Percentiles rank a stretch among this genome's conserved stretches.
phyloP scores from a whole-genome alignment of 2,329 filamentous ascomycete genomes.

The Arthrobotrys musiformis region DNA sequence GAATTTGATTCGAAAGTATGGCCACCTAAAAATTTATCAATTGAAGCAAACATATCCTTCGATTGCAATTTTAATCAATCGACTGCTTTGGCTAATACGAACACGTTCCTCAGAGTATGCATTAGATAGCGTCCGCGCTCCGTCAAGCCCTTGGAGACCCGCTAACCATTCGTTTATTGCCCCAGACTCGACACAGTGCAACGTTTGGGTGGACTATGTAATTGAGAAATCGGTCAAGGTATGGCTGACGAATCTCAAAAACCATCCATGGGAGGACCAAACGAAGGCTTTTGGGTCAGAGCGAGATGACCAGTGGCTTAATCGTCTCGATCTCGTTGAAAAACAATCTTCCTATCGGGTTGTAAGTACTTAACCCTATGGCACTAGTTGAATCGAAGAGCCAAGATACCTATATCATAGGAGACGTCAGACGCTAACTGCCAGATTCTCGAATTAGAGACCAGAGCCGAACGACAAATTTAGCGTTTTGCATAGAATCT shows the following conservation, averaged over 20 bases:
- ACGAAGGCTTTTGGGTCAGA: background rate
- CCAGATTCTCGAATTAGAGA: background rate
- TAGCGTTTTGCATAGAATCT: background rate
- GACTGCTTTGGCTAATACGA: background rate
- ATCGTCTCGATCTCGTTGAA: background rate
- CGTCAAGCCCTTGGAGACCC: too few species aligned
- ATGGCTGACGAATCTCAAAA: background rate
- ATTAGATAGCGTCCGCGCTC: background rate
- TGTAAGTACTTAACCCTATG: background rate
- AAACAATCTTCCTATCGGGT: background rate
- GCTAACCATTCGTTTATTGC: background rate
- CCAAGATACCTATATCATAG: too few species aligned
- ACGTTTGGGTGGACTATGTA: slow-evolving; percentile 1
- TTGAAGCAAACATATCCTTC: background rate
- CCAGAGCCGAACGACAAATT: slow-evolving; percentile 27
- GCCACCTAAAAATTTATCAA: background rate
- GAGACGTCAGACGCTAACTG: background rate
- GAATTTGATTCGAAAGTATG: slow-evolving; percentile 8
- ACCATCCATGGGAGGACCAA: slow-evolving; percentile 1
- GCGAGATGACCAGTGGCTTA: background rate
- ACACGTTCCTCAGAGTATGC: background rate
- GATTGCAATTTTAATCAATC: background rate
- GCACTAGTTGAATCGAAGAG: background rate
- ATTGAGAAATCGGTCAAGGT: slow-evolving; percentile 5
- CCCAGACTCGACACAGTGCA: background rate